Percentiles rank a stretch among this genome's conserved stretches.
These are phyloP conservation scores for Yamadazyma sp. DNA, from an alignment of 1,139 yeast genomes.

Conservation along the genomic window DNA sequence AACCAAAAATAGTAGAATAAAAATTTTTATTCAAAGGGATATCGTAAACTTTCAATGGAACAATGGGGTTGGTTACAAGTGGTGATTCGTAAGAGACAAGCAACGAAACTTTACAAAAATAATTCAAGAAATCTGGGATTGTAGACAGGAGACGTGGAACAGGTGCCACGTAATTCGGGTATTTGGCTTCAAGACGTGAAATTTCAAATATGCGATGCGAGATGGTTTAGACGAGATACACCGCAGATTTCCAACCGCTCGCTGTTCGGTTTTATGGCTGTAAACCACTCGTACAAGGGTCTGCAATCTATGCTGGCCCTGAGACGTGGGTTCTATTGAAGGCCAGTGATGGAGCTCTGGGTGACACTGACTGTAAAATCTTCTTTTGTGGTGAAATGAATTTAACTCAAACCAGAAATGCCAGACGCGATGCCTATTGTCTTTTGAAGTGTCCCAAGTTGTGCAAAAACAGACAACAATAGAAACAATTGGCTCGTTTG, in stretches of 20 bases:
- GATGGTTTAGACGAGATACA: not conserved
- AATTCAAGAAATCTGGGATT: not conserved
- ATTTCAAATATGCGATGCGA: no score
- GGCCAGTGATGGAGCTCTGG: not conserved
- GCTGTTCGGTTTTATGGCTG: no score
- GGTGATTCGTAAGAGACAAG: not conserved
- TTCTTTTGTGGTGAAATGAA: not conserved
- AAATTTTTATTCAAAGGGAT: conserved; percentile 1
- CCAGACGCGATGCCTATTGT: conserved; percentile 1
- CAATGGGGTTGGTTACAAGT: conserved; percentile 1
- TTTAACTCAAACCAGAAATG: not conserved
- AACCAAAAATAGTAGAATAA: no score
- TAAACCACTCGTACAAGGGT: no score
- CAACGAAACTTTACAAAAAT: not conserved
- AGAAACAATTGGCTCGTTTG: not conserved
- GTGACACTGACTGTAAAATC: not conserved
- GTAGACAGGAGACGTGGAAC: conserved; percentile 1
- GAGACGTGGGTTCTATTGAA: no score
- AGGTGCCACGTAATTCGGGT: no score
- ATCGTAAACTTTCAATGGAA: conserved; percentile 2
- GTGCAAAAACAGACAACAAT: not conserved
- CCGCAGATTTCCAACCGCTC: no score
- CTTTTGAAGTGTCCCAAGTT: not conserved
- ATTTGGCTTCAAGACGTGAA: no score
- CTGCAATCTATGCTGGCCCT: no score